Percentiles rank a stretch among this genome's conserved stretches.
Evolutionary conservation across 306 rosid genomes (phyloP).

Genomic region (Lotus japonicus): DNA sequence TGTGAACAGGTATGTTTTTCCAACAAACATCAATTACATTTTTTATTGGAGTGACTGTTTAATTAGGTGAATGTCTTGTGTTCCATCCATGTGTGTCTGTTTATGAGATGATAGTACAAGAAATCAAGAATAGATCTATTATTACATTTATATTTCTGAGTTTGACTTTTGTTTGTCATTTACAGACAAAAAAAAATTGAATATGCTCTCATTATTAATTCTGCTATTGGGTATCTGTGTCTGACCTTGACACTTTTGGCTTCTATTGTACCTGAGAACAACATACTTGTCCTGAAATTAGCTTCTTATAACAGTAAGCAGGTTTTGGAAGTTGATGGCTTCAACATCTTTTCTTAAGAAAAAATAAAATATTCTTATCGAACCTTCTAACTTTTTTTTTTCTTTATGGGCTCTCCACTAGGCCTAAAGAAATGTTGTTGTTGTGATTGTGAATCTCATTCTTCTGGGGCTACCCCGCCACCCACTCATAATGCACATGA

Average conservation of each 20-base stretch:
- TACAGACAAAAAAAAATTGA: conserved; percentile 14
- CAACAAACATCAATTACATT: conserved; percentile 13
- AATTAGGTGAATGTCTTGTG: conserved; percentile 10
- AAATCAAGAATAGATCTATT: conserved; percentile 5
- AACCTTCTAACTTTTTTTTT: conserved; percentile 41
- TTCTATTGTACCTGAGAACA: conserved; percentile 35
- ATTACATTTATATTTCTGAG: conserved; percentile 20
- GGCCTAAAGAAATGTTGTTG: conserved; percentile 41
- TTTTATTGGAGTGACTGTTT: not conserved
- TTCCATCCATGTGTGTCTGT: conserved; percentile 17
- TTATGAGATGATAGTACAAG: conserved; percentile 18
- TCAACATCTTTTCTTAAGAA: conserved; percentile 34
- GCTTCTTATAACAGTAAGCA: conserved; percentile 28
- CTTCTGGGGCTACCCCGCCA: conserved; percentile 47
- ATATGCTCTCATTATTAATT: conserved; percentile 24
- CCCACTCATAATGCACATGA: conserved; percentile 41
- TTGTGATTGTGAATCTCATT: conserved; percentile 52
- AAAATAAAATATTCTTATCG: conserved; percentile 40
- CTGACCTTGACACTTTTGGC: conserved; percentile 13
- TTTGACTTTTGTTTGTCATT: not conserved
- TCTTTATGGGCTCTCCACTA: conserved; percentile 70
- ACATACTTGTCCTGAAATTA: conserved; percentile 31
- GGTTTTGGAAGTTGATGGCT: conserved; percentile 39
- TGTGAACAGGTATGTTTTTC: conserved; percentile 13
- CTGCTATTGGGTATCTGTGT: conserved; percentile 5